phyloP scores from a whole-genome alignment of 345 rosid genomes.

The Citrus mangshanensis region DNA sequence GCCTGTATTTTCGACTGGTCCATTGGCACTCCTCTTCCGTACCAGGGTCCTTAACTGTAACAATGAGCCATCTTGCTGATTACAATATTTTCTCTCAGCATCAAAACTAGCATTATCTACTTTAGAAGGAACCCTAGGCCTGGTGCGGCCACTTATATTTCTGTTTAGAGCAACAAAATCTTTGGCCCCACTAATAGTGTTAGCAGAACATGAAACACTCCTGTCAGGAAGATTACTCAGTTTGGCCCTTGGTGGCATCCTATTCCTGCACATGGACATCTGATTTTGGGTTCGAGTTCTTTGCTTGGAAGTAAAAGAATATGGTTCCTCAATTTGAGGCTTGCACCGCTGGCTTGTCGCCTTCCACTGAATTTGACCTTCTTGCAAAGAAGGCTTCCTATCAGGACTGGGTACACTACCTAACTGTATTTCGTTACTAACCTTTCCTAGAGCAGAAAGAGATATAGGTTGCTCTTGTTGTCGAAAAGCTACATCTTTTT shows the following conservation, averaged over 20 bases:
- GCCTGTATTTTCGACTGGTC: slow-evolving; percentile 37
- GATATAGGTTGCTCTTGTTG: slow-evolving; percentile 30
- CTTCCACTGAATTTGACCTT: slow-evolving; percentile 22
- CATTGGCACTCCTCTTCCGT: slow-evolving; percentile 52
- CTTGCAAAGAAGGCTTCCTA: slow-evolving; percentile 24
- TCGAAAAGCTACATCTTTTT: slow-evolving; percentile 30
- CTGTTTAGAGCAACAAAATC: slow-evolving; percentile 62
- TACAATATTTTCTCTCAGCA: slow-evolving; percentile 34
- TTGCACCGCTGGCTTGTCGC: slow-evolving; percentile 28
- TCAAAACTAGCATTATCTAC: slow-evolving; percentile 29
- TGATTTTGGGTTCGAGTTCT: slow-evolving; percentile 27
- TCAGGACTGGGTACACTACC: slow-evolving; percentile 17
- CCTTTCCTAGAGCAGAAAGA: slow-evolving; percentile 16
- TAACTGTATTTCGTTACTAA: slow-evolving; percentile 11
- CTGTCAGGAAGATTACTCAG: slow-evolving; percentile 34
- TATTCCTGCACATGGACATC: slow-evolving; percentile 33
- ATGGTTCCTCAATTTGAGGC: slow-evolving; percentile 41
- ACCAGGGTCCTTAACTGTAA: slow-evolving; percentile 38
- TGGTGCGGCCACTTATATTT: slow-evolving; percentile 43
- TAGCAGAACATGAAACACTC: slow-evolving; percentile 39
- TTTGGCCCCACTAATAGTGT: slow-evolving; percentile 39
- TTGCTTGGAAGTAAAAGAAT: slow-evolving; percentile 20
- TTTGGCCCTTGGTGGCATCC: slow-evolving; percentile 36
- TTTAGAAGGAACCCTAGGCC: slow-evolving; percentile 34
- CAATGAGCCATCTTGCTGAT: slow-evolving; percentile 39